phyloP scores from a whole-genome alignment of 345 rosid genomes.

The Ricinus communis region DNA sequence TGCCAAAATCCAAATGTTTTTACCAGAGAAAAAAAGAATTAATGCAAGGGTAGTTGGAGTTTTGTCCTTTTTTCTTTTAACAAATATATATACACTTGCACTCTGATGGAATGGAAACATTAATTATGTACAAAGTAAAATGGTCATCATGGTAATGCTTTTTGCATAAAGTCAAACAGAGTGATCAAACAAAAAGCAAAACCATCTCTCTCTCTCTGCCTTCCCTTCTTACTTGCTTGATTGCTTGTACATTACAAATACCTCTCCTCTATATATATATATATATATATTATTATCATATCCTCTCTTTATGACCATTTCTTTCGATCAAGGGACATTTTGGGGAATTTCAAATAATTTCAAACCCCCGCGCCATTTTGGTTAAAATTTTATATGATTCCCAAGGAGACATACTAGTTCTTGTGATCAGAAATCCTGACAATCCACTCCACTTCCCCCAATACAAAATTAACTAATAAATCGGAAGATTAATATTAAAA shows the following conservation, averaged over 20 bases:
- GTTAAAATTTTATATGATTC: background rate
- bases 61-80: slow-evolving; percentile 24
- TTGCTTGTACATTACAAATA: too few species aligned
- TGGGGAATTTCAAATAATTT: background rate
- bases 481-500: too few species aligned
- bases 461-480: too few species aligned
- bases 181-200: slow-evolving; percentile 1
- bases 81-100: too few species aligned
- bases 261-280: too few species aligned
- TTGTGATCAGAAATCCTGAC: background rate
- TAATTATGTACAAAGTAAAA: slow-evolving; percentile 26
- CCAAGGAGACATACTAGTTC: background rate
- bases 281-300: too few species aligned
- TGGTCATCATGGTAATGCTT: slow-evolving; percentile 17
- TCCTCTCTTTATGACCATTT: too few species aligned
- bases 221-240: too few species aligned
- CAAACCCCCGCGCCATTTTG: slow-evolving; percentile 10
- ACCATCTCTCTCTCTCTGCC: too few species aligned
- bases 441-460: too few species aligned
- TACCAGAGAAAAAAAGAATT: background rate
- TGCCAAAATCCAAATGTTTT: slow-evolving; percentile 14
- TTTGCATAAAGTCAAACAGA: slow-evolving; percentile 34
- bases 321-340: background rate
- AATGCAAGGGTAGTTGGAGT: slow-evolving; percentile 3
- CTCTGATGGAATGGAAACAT: slow-evolving; percentile 21